phyloP scores from a whole-genome alignment of 371 early-diverging fungal genomes.

The Entomophthora muscae region DNA sequence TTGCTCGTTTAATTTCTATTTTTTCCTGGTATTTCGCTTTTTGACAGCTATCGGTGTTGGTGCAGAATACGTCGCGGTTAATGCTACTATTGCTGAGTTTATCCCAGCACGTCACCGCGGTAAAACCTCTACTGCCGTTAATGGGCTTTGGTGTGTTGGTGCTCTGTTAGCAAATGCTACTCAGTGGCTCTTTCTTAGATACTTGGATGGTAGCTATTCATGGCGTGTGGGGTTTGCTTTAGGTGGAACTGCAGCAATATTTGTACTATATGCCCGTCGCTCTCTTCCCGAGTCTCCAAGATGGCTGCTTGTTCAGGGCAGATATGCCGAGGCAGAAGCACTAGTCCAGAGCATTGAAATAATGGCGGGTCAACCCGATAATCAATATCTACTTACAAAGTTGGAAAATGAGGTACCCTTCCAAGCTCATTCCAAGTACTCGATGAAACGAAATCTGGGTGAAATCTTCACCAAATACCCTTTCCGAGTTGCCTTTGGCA shows the following conservation, averaged over 20 bases:
- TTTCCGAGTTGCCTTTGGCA: slow-evolving; percentile 8
- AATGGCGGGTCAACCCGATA: slow-evolving; percentile 6
- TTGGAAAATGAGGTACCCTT: neutral
- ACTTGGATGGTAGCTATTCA: neutral
- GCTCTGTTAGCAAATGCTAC: slow-evolving; percentile 7
- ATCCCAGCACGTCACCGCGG: slow-evolving; percentile 8
- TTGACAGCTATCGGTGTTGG: slow-evolving; percentile 11
- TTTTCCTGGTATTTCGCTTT: slow-evolving; percentile 11
- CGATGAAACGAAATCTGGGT: neutral
- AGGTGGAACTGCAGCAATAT: slow-evolving; percentile 6
- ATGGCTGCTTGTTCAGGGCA: slow-evolving; percentile 8
- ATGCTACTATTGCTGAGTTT: slow-evolving; percentile 9
- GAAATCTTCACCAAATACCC: slow-evolving; percentile 8
- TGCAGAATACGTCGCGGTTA: slow-evolving; percentile 10
- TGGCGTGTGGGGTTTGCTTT: slow-evolving; percentile 11
- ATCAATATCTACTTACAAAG: neutral
- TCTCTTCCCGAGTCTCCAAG: slow-evolving; percentile 11
- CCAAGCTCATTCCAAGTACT: neutral
- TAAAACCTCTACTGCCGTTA: slow-evolving; percentile 8
- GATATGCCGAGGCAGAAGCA: slow-evolving; percentile 9
- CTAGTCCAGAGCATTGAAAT: slow-evolving; percentile 7
- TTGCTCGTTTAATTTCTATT: slow-evolving; percentile 5
- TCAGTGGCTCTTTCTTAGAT: slow-evolving; percentile 7
- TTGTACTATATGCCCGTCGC: slow-evolving; percentile 5
- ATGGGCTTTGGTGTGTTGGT: slow-evolving; percentile 10